Conservation (phyloP, 2,329 filamentous ascomycete species). For the Colletotrichum musae region DNA sequence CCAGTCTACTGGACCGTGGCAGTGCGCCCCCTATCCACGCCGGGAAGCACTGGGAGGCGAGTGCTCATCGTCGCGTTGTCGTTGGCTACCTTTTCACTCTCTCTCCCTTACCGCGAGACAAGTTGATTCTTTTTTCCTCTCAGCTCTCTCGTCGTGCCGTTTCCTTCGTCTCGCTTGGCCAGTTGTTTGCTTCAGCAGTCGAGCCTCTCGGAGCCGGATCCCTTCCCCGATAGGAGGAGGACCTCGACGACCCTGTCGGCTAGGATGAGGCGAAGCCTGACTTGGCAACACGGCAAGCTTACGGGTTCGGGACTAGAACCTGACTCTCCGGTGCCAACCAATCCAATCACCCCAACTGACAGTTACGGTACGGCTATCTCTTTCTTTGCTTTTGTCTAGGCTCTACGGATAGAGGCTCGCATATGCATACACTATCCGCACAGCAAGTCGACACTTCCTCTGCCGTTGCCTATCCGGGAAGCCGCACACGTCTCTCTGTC, state of each 20-base stretch:
- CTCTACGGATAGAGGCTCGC: neutral
- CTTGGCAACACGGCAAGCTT: constrained; percentile 34
- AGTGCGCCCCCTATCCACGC: constrained; percentile 3
- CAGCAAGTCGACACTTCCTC: too few species aligned
- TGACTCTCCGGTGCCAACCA: constrained; percentile 11
- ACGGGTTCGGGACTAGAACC: constrained; percentile 21
- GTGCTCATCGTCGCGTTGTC: too few species aligned
- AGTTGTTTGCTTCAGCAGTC: constrained; percentile 7
- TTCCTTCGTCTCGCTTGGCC: neutral
- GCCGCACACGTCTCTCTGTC: too few species aligned
- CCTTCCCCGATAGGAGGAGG: constrained; percentile 10
- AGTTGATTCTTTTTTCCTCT: neutral
- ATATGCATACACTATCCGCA: neutral
- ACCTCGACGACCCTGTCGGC: constrained; percentile 21
- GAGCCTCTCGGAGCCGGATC: constrained; percentile 6
- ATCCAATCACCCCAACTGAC: neutral
- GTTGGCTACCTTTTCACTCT: too few species aligned
- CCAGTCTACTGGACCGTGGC: constrained; percentile 9
- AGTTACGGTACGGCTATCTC: neutral
- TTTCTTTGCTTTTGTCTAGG: neutral
- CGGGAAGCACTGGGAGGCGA: neutral
- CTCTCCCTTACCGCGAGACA: too few species aligned
- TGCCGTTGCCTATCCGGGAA: too few species aligned
- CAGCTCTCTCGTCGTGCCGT: neutral
- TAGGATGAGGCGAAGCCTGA: constrained; percentile 29